Conservation (phyloP, 1,139 yeast species). For the Saccharomyces hybrid region DNA sequence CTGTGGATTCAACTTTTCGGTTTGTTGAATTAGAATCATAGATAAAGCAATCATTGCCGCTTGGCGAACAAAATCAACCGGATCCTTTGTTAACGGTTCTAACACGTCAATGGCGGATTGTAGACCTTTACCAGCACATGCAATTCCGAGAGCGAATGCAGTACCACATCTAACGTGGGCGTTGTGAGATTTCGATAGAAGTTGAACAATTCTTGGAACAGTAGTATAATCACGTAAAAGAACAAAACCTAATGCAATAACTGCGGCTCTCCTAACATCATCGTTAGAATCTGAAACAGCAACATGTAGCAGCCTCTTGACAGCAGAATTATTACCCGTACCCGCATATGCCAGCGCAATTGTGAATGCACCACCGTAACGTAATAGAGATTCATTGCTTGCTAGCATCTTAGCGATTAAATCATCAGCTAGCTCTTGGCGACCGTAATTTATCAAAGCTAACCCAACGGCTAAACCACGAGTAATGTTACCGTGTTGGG, state of each 20-base stretch:
- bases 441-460: conserved; percentile 79
- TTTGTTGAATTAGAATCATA: conserved; percentile 89
- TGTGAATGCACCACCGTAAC: conserved; percentile 95
- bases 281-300: conserved; percentile 97
- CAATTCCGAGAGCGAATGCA: conserved; percentile 91
- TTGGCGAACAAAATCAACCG: conserved; percentile 95
- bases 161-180: conserved; percentile 99
- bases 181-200: conserved; percentile 88
- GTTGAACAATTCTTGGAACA: conserved; percentile 90
- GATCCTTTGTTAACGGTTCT: conserved; percentile 87
- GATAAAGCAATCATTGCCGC: conserved; percentile 92
- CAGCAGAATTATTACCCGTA: conserved; percentile 83
- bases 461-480: conserved; percentile 87
- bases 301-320: conserved; percentile 74
- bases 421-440: conserved; percentile 74
- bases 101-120: conserved; percentile 85
- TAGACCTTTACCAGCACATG: conserved; percentile 92
- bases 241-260: conserved; percentile 86
- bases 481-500: conserved; percentile 90
- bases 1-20: conserved; percentile 74
- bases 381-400: conserved; percentile 75
- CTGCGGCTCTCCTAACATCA: conserved; percentile 95
- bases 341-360: conserved; percentile 96
- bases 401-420: conserved; percentile 57
- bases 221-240: conserved; percentile 85